These are phyloP conservation scores for Endogone sp. DNA, from an alignment of 192 early-diverging fungal genomes.

Conservation along the genomic window DNA sequence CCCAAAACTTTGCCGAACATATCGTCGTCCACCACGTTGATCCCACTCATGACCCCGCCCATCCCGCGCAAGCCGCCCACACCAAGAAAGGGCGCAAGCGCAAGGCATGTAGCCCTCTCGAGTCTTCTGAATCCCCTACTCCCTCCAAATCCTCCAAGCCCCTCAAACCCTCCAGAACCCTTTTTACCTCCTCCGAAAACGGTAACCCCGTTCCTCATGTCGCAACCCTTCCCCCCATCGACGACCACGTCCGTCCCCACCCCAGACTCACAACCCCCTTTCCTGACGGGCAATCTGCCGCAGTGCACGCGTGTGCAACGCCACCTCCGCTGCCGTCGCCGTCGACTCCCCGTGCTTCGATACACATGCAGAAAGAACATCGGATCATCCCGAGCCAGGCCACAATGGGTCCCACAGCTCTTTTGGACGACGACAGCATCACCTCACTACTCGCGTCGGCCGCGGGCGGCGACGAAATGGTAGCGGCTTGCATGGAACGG, in stretches of 20 bases:
- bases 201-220: not conserved
- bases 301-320: not conserved
- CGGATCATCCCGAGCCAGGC: not conserved
- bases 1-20: not conserved
- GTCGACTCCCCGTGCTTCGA: not conserved
- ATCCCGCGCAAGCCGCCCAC: not conserved
- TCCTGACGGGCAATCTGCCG: not conserved
- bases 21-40: not conserved
- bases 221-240: not conserved
- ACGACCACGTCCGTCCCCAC: not conserved
- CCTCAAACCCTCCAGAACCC: not conserved
- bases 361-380: not conserved
- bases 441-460: too few species aligned
- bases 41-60: not conserved
- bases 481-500: not conserved
- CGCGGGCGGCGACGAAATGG: not conserved
- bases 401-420: not conserved
- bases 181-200: too few species aligned
- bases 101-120: not conserved
- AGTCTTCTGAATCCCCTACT: not conserved
- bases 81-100: not conserved
- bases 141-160: not conserved
- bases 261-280: not conserved
- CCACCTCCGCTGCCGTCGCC: too few species aligned
- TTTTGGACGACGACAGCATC: not conserved